Evolutionary conservation across 2,329 filamentous ascomycete species (phyloP).

Genomic region (Sphaerulina musiva): DNA sequence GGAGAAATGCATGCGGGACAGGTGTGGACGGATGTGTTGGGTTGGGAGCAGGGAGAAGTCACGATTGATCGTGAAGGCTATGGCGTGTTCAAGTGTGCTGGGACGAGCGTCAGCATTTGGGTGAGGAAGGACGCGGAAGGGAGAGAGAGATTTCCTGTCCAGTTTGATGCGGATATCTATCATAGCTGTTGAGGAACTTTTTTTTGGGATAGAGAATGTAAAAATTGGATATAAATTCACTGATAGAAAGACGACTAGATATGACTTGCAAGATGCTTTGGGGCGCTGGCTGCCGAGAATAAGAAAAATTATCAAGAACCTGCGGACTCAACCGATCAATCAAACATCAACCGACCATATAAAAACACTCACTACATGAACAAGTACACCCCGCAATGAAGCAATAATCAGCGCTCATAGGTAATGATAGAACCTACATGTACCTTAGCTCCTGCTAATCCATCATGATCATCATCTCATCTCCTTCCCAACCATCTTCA

Average conservation of each 20-base stretch:
- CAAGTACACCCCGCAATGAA: too few relatives aligned
- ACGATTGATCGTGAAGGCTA: conserved; percentile 54
- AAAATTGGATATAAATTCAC: not conserved
- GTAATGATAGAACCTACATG: too few relatives aligned
- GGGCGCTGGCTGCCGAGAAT: too few relatives aligned
- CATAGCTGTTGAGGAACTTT: not conserved
- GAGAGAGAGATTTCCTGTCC: conserved; percentile 41
- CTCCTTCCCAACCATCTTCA: conserved; percentile 34
- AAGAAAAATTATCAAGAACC: too few relatives aligned
- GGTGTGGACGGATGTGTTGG: conserved; percentile 58
- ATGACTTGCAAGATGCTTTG: too few relatives aligned
- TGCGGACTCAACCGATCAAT: too few relatives aligned
- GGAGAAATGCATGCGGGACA: conserved; percentile 48
- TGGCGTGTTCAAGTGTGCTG: conserved; percentile 51
- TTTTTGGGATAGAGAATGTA: not conserved
- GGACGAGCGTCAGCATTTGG: conserved; percentile 56
- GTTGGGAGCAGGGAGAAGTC: conserved; percentile 51
- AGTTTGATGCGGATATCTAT: conserved; percentile 26
- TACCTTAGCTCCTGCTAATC: too few relatives aligned
- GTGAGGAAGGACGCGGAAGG: conserved; percentile 52
- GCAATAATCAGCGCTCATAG: too few relatives aligned
- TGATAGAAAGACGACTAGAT: not conserved
- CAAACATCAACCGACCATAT: too few relatives aligned
- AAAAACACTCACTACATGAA: too few relatives aligned
- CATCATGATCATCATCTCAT: conserved; percentile 1